Evolutionary conservation across 257 asterid genomes (phyloP).

Genomic region (Solanum arcanum): DNA sequence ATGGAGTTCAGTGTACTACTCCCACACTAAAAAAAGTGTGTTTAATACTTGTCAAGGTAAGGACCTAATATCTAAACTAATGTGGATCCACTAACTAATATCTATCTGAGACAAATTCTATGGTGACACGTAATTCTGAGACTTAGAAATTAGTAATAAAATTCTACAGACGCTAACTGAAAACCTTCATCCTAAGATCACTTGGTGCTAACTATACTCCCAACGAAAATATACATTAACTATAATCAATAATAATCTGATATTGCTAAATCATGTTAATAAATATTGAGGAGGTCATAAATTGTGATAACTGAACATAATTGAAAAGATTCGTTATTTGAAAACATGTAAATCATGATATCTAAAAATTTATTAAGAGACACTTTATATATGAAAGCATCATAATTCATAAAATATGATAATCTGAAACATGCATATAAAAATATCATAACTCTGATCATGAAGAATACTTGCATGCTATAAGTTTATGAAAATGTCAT

Average conservation of each 20-base stretch:
- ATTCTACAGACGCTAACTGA: not conserved
- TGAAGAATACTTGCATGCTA: not conserved
- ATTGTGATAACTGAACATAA: not conserved
- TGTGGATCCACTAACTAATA: not conserved
- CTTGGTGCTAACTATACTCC: not conserved
- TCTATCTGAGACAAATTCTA: not conserved
- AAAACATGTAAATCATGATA: not conserved
- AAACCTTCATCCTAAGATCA: not conserved
- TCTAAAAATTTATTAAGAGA: too few species aligned
- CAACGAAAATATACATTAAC: not conserved
- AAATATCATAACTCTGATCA: not conserved
- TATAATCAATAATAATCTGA: too few species aligned
- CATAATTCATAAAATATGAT: not conserved
- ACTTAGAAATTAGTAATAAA: too few species aligned
- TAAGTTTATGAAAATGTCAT: not conserved
- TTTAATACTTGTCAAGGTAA: not conserved
- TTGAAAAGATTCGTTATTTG: not conserved
- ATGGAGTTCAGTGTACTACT: not conserved
- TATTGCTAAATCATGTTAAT: not conserved
- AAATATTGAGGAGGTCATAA: not conserved
- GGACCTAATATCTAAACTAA: not conserved
- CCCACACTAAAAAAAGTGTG: not conserved
- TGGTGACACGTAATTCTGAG: too few species aligned
- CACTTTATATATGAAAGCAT: too few species aligned
- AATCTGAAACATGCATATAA: too few species aligned